A percentile compares a stretch with the other conserved stretches of the same genome.
These are phyloP conservation scores for Clavispora santaluciae DNA, from an alignment of 805 yeast genomes.

Conservation along the genomic window DNA sequence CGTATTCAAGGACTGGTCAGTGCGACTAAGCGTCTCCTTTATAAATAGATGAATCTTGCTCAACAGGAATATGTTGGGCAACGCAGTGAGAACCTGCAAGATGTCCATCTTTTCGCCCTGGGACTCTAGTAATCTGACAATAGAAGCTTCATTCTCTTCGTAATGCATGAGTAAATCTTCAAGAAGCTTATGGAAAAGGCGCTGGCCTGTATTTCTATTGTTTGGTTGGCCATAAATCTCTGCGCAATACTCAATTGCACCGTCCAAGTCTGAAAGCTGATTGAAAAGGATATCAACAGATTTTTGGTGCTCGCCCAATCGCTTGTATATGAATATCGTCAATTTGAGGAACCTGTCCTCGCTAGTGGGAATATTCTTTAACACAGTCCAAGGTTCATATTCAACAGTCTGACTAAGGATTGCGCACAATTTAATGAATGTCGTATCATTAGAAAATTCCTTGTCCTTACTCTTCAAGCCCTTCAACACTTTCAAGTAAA, in stretches of 20 bases:
- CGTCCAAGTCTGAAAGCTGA: constrained; percentile 49
- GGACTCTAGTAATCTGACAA: constrained; percentile 36
- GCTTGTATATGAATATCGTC: constrained; percentile 53
- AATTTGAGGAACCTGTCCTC: constrained; percentile 37
- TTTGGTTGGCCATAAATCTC: constrained; percentile 34
- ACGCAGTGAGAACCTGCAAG: constrained; percentile 37
- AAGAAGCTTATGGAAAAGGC: constrained; percentile 46
- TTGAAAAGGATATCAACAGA: constrained; percentile 59
- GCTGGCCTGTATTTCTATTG: constrained; percentile 35
- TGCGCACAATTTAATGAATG: constrained; percentile 28
- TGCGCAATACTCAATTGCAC: constrained; percentile 61
- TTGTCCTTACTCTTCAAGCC: constrained; percentile 4
- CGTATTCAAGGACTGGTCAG: constrained; percentile 36
- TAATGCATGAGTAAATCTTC: constrained; percentile 42
- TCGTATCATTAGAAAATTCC: constrained; percentile 10
- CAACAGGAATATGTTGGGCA: constrained; percentile 51
- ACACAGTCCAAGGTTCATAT: constrained; percentile 36
- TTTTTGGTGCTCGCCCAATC: constrained; percentile 55
- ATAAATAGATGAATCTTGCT: constrained; percentile 41
- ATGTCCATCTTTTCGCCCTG: constrained; percentile 49
- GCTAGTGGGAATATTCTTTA: constrained; percentile 29
- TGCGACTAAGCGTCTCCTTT: constrained; percentile 37
- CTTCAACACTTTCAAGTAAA: constrained; percentile 27
- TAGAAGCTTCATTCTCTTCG: constrained; percentile 28
- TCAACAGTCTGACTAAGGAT: constrained; percentile 27